Conservation (phyloP, 2,329 filamentous ascomycete genomes). For the Dothiorella sarmentorum region DNA sequence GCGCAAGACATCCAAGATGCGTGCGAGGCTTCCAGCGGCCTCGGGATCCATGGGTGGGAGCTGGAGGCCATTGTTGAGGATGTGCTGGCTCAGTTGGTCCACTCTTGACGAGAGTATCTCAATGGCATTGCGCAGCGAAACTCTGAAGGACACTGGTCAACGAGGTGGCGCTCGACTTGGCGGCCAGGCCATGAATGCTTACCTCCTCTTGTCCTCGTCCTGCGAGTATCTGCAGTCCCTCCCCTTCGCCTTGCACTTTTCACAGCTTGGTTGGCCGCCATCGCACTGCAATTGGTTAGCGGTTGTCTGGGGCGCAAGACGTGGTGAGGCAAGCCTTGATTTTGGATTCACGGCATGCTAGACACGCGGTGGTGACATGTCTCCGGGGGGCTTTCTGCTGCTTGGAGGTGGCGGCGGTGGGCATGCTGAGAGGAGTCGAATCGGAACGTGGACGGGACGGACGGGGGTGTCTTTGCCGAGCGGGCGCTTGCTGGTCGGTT, state of each 20-base stretch:
- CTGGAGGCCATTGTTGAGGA: constrained; percentile 16
- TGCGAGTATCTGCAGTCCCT: constrained; percentile 18
- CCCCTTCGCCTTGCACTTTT: constrained; percentile 19
- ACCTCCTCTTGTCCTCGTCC: constrained; percentile 19
- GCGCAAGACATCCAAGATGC: constrained; percentile 16
- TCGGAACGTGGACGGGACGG: background rate
- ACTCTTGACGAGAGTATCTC: constrained; percentile 16
- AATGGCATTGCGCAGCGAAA: constrained; percentile 18
- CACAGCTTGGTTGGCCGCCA: constrained; percentile 18
- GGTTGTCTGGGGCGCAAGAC: background rate
- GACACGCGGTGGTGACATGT: constrained; percentile 19
- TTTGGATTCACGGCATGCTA: constrained; percentile 19
- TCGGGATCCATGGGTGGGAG: constrained; percentile 16
- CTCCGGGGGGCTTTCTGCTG: constrained; percentile 16
- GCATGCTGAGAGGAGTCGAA: constrained; percentile 3
- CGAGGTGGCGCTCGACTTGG: background rate
- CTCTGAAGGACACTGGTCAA: background rate
- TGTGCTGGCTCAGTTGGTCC: constrained; percentile 17
- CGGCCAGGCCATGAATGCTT: background rate
- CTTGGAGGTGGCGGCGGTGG: background rate
- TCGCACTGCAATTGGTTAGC: constrained; percentile 18
- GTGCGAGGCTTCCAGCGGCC: background rate
- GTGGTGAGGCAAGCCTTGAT: constrained; percentile 18
- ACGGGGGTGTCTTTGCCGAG: constrained; percentile 10
- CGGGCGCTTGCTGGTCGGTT: background rate